These are phyloP conservation scores for Trichoderma gamsii DNA, from an alignment of 495 filamentous ascomycete genomes.

Conservation along the genomic window DNA sequence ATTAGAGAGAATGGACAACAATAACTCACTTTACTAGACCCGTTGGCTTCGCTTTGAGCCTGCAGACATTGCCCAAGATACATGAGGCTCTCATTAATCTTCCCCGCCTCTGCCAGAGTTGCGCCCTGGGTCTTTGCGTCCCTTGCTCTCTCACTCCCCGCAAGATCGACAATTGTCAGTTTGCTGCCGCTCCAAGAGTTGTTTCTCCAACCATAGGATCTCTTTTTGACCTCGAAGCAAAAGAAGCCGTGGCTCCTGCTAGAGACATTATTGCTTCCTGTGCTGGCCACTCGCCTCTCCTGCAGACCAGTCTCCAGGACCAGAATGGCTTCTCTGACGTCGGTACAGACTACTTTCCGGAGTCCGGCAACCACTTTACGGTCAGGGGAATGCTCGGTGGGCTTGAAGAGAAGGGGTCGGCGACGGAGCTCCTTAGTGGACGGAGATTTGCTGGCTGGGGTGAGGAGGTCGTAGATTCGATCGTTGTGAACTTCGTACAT, in stretches of 20 bases:
- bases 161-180: slow-evolving; percentile 86
- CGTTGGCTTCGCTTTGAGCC: slow-evolving; percentile 75
- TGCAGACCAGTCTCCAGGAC: slow-evolving; percentile 85
- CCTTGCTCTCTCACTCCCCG: slow-evolving; percentile 86
- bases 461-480: slow-evolving; percentile 88
- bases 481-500: slow-evolving; percentile 99
- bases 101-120: slow-evolving; percentile 89
- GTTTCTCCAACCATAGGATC: slow-evolving; percentile 39
- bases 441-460: slow-evolving; percentile 42
- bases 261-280: slow-evolving; percentile 80
- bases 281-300: slow-evolving; percentile 83
- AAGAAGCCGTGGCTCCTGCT: slow-evolving; percentile 95
- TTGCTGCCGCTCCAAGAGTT: slow-evolving; percentile 71
- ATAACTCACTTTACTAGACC: slow-evolving; percentile 59
- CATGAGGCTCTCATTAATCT: slow-evolving; percentile 97
- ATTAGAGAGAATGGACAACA: not conserved
- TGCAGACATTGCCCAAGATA: slow-evolving; percentile 96
- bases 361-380: slow-evolving; percentile 88
- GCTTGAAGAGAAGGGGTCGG: slow-evolving; percentile 77
- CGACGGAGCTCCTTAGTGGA: slow-evolving; percentile 62
- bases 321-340: slow-evolving; percentile 77
- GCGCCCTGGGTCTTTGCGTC: slow-evolving; percentile 90
- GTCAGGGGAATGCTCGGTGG: slow-evolving; percentile 75
- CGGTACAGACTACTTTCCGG: slow-evolving; percentile 83
- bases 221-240: slow-evolving; percentile 88